Conservation (phyloP, 1,139 yeast genomes). For the Debaryomyces sp. region DNA sequence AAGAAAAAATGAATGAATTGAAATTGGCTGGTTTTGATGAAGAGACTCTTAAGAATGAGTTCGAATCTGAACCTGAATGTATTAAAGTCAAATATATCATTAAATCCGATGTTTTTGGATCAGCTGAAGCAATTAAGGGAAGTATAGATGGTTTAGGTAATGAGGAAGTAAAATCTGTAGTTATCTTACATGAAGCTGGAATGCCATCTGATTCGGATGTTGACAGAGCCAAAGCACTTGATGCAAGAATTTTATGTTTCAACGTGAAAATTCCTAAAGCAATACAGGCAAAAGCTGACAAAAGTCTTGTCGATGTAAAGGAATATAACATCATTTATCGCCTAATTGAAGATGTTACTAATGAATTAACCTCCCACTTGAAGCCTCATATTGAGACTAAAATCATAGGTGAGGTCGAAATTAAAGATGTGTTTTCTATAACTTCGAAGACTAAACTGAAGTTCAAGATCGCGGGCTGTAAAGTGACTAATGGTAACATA, state of each 20-base stretch:
- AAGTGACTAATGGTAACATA: constrained; percentile 69
- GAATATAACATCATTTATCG: constrained; percentile 84
- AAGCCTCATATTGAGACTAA: constrained; percentile 71
- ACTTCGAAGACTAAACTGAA: constrained; percentile 51
- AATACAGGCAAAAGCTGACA: constrained; percentile 61
- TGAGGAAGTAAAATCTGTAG: constrained; percentile 72
- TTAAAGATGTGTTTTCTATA: constrained; percentile 74
- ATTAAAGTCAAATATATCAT: constrained; percentile 62
- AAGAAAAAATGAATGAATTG: constrained; percentile 56
- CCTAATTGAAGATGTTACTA: constrained; percentile 81
- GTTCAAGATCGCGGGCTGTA: constrained; percentile 82
- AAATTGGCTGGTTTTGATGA: constrained; percentile 59
- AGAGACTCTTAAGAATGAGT: constrained; percentile 32
- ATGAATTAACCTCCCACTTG: constrained; percentile 60
- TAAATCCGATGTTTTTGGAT: constrained; percentile 85
- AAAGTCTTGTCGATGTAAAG: constrained; percentile 58
- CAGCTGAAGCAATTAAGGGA: constrained; percentile 67
- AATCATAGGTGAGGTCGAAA: constrained; percentile 66
- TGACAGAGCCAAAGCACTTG: constrained; percentile 76
- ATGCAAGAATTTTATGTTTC: constrained; percentile 77
- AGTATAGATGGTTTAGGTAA: constrained; percentile 82
- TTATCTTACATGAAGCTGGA: constrained; percentile 80
- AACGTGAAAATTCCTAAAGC: constrained; percentile 73
- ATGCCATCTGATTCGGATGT: constrained; percentile 82
- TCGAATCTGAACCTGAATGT: constrained; percentile 27